Conservation (phyloP, 495 filamentous ascomycete species). For the Wilcoxina mikolae region DNA sequence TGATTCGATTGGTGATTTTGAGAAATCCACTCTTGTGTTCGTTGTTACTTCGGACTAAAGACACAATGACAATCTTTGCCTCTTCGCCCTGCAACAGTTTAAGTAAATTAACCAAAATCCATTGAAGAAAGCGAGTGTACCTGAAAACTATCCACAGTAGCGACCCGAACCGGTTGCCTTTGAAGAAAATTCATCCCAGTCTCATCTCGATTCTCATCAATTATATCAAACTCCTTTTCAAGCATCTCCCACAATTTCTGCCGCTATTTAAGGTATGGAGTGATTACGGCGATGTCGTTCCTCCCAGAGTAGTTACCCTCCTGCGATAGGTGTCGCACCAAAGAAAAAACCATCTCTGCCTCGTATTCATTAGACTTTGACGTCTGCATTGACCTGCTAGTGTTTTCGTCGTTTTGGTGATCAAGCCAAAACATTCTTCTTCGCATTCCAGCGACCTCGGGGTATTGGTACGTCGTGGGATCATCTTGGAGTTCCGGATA, state of each 20-base stretch:
- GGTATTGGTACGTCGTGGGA: constrained; percentile 38
- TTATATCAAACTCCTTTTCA: constrained; percentile 37
- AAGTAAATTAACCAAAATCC: no score
- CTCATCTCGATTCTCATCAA: constrained; percentile 42
- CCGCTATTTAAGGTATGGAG: constrained; percentile 62
- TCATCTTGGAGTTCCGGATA: constrained; percentile 53
- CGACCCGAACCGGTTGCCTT: constrained; percentile 48
- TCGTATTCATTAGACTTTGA: constrained; percentile 58
- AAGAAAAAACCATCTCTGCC: constrained; percentile 45
- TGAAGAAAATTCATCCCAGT: constrained; percentile 42
- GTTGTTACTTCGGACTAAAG: no score
- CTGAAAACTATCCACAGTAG: constrained; percentile 83
- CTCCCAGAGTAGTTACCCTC: constrained; percentile 47
- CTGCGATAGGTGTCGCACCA: constrained; percentile 57
- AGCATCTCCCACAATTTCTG: constrained; percentile 43
- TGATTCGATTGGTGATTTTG: no score
- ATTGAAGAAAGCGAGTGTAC: no score
- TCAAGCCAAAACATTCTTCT: constrained; percentile 61
- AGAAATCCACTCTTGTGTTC: no score
- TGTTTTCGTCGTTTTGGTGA: constrained; percentile 44
- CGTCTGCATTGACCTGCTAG: constrained; percentile 31
- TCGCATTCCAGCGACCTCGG: constrained; percentile 49
- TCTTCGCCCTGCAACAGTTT: no score
- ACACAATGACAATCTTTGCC: no score
- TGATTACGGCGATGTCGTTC: constrained; percentile 63